Base-by-base conservation (phyloP, 345 rosid genomes). In the Citrus hindsii region DNA sequence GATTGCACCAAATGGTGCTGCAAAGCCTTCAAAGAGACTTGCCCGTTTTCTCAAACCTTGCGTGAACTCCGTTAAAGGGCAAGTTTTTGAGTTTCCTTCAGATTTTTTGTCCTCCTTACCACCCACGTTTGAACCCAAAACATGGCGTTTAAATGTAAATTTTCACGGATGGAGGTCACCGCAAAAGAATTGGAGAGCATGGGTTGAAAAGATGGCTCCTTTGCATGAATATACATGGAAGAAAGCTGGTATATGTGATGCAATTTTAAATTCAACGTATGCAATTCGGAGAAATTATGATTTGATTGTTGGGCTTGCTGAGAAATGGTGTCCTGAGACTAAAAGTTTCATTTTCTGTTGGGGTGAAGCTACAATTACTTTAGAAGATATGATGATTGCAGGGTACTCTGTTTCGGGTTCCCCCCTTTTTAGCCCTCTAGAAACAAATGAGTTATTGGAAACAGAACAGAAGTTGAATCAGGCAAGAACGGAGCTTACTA, bases 311-410 rank as follows among this genome's bases (percentile, higher is more conserved):
- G 85, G 76, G 4, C 63, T 90, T 71, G 83, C 82, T 2, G 89
- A 88, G 85, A 90, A 68, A 80, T 88, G 90, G 88, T 84, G 87
- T 32, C 27, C 82, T 1, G 81, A 85, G 48, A 88, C 91, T 19
- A 87, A 90, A 25, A 71, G 87, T 1, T 90, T 90, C 72, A 78
- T 87, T 21, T 88, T 87, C 13, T 38, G 82, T 13, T 90, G 94
- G 94, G 92, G 92, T 1, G 92, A 88, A 86, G 88, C 90, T 5
- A 87, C 89, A 4, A 4, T 90, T 30, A 86, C 92, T 0, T 66
- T 88, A 0, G 89, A 88, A 76, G 92, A 90, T 80, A 42, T 86
- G 84, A 48, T 83, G 75, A 75, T 87, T 60, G 77, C 77, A 4
- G 86, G 88, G 3, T 84, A 79, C 79, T 85, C 90, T 22, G 87